A percentile compares a stretch with the other conserved stretches of the same genome.
Conservation (phyloP, 495 filamentous ascomycete genomes). For the Penicillium turbatum region DNA sequence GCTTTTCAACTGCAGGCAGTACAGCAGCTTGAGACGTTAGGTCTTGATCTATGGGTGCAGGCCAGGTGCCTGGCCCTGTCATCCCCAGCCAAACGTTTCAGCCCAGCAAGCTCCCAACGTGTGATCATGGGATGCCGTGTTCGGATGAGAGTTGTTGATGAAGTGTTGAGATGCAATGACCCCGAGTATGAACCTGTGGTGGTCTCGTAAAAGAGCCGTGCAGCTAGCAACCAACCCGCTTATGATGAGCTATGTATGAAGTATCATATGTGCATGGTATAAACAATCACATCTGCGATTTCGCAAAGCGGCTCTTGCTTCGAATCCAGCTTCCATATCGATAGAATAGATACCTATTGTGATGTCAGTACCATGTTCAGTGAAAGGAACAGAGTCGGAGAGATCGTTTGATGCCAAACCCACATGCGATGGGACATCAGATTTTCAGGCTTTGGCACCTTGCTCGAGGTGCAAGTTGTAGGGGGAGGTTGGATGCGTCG, state of each 20-base stretch:
- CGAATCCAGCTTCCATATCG: constrained; percentile 54
- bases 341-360: constrained; percentile 57
- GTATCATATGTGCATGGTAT: constrained; percentile 2
- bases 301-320: constrained; percentile 50
- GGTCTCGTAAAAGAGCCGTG: neutral
- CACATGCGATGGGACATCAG: constrained; percentile 10
- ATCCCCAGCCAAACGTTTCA: neutral
- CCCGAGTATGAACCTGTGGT: constrained; percentile 6
- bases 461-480: constrained; percentile 14
- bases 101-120: neutral
- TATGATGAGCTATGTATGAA: constrained; percentile 2
- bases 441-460: neutral
- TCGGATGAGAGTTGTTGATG: neutral
- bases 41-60: neutral
- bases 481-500: constrained; percentile 12
- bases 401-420: neutral
- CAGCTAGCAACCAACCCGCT: neutral
- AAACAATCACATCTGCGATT: constrained; percentile 24
- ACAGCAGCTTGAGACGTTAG: constrained; percentile 16
- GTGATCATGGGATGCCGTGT: constrained; percentile 3
- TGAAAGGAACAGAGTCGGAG: neutral
- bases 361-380: constrained; percentile 4
- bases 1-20: constrained; percentile 13
- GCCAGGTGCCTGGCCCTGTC: neutral
- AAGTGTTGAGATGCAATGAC: constrained; percentile 11